Evolutionary conservation across 805 yeast species (phyloP).

Genomic region (Kodamaea nitidulidarum): DNA sequence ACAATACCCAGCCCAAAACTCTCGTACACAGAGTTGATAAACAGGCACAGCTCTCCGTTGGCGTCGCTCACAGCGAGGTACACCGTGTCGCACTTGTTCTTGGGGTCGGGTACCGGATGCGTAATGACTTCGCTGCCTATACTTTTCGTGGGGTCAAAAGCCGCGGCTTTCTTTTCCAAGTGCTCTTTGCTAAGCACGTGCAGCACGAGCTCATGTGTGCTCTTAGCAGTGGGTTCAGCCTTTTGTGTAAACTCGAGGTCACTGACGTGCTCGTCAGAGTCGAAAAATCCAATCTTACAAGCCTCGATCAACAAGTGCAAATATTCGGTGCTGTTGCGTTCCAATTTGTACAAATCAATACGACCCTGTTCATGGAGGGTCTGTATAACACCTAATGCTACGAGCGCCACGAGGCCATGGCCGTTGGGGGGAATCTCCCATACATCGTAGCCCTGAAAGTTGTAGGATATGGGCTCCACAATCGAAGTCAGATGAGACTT

Average conservation of each 20-base stretch:
- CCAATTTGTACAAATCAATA: conserved; percentile 37
- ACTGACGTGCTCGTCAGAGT: conserved; percentile 68
- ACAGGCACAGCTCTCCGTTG: conserved; percentile 77
- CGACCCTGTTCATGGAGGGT: conserved; percentile 45
- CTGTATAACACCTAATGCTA: conserved; percentile 63
- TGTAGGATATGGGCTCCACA: conserved; percentile 59
- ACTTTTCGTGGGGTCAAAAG: conserved; percentile 39
- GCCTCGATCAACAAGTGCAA: conserved; percentile 66
- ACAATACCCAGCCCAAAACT: conserved; percentile 69
- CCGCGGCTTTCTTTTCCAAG: conserved; percentile 46
- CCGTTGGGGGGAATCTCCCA: conserved; percentile 89
- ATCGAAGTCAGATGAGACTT: conserved; percentile 53
- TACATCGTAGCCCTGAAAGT: conserved; percentile 48
- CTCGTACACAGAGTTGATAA: conserved; percentile 69
- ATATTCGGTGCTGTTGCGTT: conserved; percentile 69
- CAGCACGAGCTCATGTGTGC: conserved; percentile 16
- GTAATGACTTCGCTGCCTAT: conserved; percentile 40
- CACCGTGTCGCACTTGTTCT: conserved; percentile 65
- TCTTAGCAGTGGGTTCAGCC: neutral
- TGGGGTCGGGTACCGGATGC: conserved; percentile 55
- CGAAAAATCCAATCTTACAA: conserved; percentile 69
- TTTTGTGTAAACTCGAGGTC: conserved; percentile 48
- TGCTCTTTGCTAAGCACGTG: conserved; percentile 34
- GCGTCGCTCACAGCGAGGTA: conserved; percentile 62
- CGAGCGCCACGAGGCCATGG: conserved; percentile 71